phyloP scores from a whole-genome alignment of 2,329 filamentous ascomycete species.

The Apiospora malaysiana region DNA sequence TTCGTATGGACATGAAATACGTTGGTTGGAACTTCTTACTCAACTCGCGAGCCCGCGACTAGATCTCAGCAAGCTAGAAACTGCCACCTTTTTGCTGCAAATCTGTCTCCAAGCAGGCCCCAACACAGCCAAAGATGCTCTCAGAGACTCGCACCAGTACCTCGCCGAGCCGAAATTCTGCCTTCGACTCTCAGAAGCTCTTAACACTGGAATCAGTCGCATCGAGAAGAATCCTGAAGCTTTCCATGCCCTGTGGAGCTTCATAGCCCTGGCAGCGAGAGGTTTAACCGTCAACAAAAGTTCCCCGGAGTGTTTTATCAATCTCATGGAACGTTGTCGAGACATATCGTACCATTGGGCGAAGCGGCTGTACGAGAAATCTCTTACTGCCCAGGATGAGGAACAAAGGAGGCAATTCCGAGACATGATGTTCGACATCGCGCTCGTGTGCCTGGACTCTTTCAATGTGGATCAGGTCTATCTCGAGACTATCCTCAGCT shows the following conservation, averaged over 20 bases:
- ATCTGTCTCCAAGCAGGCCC: constrained; percentile 18
- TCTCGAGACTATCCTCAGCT: neutral
- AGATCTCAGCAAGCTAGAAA: constrained; percentile 10
- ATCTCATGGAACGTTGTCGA: neutral
- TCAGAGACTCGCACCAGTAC: neutral
- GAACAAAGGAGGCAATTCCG: constrained; percentile 20
- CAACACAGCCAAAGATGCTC: neutral
- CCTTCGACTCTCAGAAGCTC: neutral
- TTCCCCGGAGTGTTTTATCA: neutral
- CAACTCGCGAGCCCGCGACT: constrained; percentile 18
- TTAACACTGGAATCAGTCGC: neutral
- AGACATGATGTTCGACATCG: constrained; percentile 19
- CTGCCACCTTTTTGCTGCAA: constrained; percentile 17
- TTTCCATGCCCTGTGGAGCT: neutral
- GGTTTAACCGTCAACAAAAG: neutral
- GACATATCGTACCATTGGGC: neutral
- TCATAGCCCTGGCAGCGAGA: neutral
- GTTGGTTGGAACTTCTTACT: constrained; percentile 12
- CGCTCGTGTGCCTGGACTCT: constrained; percentile 19
- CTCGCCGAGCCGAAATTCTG: neutral
- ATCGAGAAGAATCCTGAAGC: constrained; percentile 22
- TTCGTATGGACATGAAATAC: neutral
- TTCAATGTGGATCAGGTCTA: constrained; percentile 18
- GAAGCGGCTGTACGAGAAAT: neutral
- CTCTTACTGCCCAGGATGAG: neutral